Conservation (phyloP, 169 alveolate genomes). For the Cryptosporidium ubiquitum region DNA sequence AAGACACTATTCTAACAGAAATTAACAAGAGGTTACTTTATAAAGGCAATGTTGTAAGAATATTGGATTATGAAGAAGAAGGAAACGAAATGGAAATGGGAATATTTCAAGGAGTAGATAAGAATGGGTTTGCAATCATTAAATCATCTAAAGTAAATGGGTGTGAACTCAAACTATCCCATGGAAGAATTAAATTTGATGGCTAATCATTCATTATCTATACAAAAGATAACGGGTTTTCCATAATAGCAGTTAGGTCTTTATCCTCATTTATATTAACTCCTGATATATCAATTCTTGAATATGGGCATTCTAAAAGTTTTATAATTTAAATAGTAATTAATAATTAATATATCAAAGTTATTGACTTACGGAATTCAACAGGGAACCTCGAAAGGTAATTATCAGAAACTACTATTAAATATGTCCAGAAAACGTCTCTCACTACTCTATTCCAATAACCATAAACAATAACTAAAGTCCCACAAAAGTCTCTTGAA, state of each 20-base stretch:
- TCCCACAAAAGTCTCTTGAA: conserved; percentile 39
- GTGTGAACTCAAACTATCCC: conserved; percentile 10
- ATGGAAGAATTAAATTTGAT: conserved; percentile 49
- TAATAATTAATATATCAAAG: neutral
- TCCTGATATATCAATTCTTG: neutral
- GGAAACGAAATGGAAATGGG: conserved; percentile 20
- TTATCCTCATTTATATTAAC: conserved; percentile 4
- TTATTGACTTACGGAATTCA: conserved; percentile 45
- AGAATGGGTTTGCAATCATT: conserved; percentile 57
- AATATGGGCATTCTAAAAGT: conserved; percentile 48
- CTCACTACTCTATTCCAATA: conserved; percentile 41
- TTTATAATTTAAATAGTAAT: neutral
- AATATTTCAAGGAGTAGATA: conserved; percentile 41
- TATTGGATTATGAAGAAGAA: neutral
- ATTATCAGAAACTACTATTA: neutral
- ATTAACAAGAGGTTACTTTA: conserved; percentile 20
- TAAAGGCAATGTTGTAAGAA: conserved; percentile 18
- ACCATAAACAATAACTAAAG: neutral
- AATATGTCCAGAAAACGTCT: conserved; percentile 41
- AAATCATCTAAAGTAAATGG: neutral
- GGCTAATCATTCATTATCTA: neutral
- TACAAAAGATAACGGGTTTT: conserved; percentile 14
- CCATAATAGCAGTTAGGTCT: conserved; percentile 53
- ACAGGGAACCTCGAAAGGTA: conserved; percentile 9
- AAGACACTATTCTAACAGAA: conserved; percentile 8